phyloP scores from a whole-genome alignment of 768 basidiomycete genomes.

The Psilocybe subaeruginosa region DNA sequence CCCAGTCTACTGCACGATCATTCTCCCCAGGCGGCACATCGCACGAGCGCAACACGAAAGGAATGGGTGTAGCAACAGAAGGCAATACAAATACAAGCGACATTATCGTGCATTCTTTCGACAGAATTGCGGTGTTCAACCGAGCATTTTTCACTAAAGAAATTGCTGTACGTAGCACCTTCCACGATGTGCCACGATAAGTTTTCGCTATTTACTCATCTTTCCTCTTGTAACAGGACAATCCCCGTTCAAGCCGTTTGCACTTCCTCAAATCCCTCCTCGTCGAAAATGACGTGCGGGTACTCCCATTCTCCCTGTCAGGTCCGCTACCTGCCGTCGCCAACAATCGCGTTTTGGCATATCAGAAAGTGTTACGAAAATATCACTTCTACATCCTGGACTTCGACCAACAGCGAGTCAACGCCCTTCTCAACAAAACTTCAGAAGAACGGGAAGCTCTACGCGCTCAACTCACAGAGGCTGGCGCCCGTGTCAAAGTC shows the following conservation, averaged over 20 bases:
- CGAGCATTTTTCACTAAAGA: slow-evolving; percentile 12
- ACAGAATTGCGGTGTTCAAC: slow-evolving; percentile 18
- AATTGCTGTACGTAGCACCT: background rate
- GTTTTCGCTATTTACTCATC: background rate
- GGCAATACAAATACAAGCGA: slow-evolving; percentile 11
- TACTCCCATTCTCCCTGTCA: slow-evolving; percentile 14
- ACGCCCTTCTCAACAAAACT: slow-evolving; percentile 10
- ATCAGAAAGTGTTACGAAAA: slow-evolving; percentile 4
- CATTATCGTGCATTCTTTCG: slow-evolving; percentile 18
- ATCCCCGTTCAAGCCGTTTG: slow-evolving; percentile 9
- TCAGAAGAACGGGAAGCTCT: slow-evolving; percentile 12
- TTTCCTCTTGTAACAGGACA: background rate
- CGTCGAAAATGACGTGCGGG: slow-evolving; percentile 6
- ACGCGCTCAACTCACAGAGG: slow-evolving; percentile 4
- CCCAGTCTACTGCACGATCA: slow-evolving; percentile 9
- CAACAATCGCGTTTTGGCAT: slow-evolving; percentile 13
- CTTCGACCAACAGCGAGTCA: slow-evolving; percentile 11
- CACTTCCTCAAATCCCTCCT: slow-evolving; percentile 15
- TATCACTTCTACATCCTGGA: slow-evolving; percentile 12
- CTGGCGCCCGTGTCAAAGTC: slow-evolving; percentile 11
- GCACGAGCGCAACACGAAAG: slow-evolving; percentile 7
- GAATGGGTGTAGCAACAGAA: slow-evolving; percentile 12
- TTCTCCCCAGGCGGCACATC: slow-evolving; percentile 17
- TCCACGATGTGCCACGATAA: background rate
- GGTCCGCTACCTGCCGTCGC: slow-evolving; percentile 12